Base-by-base conservation (phyloP, 2,329 filamentous ascomycete species). In the Phoma sp. region DNA sequence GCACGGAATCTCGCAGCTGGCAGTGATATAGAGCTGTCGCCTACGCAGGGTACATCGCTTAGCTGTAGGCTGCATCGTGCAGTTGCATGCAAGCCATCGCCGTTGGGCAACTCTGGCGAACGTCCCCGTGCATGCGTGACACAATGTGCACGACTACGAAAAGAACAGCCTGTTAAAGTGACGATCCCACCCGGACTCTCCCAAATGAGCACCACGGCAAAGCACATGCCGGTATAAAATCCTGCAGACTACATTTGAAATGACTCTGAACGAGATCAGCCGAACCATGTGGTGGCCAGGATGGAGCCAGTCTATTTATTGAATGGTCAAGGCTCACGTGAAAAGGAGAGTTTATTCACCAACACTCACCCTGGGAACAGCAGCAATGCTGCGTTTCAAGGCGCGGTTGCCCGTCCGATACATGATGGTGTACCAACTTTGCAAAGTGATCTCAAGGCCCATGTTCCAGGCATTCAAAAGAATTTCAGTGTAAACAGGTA, bases 231-330 rank as follows among this genome's bases (percentile, higher is more conserved):
- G 41, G 52, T 55, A 58, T 53, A 62, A 61, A 62, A 67, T 59
- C 52, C 49, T 64, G 53, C 56, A 56, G 60, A 60, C 54, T 62
- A 49, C 47, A 29, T 29, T 9, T 29, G 40, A 44, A 59, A 58
- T 60, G 59, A 58, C 57, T 59, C 58, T 47, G 48, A 38, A 44
- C 61, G 48, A 60, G 59, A 62, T 71, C 67, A 70, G 68, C 68
- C 68, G 68, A 72, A 69, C 66, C 65, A 64, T 58, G 45, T 53
- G 43, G 53, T 53, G 54, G 55, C 61, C 59, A 63, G 62, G 58
- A 58, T 60, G 55, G 47, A 60, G 58, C 57, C 61, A 55, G 60
- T 59, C 60, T 55, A 62, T 42, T 18, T 62, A 55, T 60, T 44
- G 58, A 41, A 54, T 44, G 49, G 47, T 38, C 45, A 42, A 40